Base-by-base conservation (phyloP, 345 rosid species). In the Moricandia moricandioides region DNA sequence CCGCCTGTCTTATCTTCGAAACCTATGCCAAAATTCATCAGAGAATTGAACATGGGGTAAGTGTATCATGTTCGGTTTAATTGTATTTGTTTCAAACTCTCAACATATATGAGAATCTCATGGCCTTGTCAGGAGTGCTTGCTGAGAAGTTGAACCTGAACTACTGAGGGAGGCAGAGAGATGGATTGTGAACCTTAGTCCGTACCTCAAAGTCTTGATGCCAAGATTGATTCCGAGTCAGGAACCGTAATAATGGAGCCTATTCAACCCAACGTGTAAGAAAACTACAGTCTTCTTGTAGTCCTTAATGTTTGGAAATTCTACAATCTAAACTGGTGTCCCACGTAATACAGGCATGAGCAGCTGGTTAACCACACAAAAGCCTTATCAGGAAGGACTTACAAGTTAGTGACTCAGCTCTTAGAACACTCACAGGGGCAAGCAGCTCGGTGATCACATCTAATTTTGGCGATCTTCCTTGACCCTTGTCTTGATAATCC, bases 141-240 rank as follows among this genome's bases (percentile, higher is more conserved):
- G 97, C 93, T 29, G 95, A 88, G 84, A 96, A 96, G 75, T 74
- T 96, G 86, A 92, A 92, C 71, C 84, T 96, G 79, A 89, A 88
- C 77, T 88, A 89, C n/a, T 61, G 96, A 96, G n/a, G 55, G 99
- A 92, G 39, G 97, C 92, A 24, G 97, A 95, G 87, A 92, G 96
- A 80, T 95, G 97, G 99, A 89, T 96, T 81, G 97, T 89, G 76
- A 89, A 86, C 82, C 98, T 92, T n/a, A 91, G n/a, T 96, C 75
- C 93, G 89, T 13, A 84, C 82, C 86, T 96, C 99, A 60, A 91
- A 96, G 82, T n/a, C 89, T 92, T 3, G 96, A 96, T 77, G 99
- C 97, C 64, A 91, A 92, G 85, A 89, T 96, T 75, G 98, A 96
- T 84, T 84, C 97, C 4, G 60, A 89, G 79, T 74, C 91, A 0